phyloP scores from a whole-genome alignment of 2,329 filamentous ascomycete species.

The Pseudogymnoascus pannorum region DNA sequence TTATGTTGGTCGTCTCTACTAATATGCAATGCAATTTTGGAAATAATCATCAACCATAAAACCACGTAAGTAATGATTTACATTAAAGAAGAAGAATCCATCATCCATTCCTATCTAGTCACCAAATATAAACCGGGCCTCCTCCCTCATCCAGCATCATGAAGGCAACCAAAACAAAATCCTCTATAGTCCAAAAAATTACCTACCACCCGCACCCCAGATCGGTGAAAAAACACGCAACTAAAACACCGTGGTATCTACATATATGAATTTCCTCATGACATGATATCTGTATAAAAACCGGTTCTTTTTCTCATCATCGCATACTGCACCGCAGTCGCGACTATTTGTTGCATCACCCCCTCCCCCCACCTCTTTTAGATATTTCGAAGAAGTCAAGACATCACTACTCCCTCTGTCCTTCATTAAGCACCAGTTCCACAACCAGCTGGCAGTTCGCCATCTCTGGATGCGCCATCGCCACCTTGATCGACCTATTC shows the following conservation, averaged over 20 bases:
- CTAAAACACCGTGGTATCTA: conserved; percentile 2
- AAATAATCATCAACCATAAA: neutral
- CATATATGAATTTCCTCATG: conserved; percentile 1
- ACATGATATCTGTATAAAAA: conserved; percentile 1
- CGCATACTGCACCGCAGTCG: neutral
- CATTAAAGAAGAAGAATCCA: neutral
- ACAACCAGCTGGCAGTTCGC: conserved; percentile 80
- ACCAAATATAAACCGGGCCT: neutral
- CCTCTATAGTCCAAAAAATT: conserved; percentile 6
- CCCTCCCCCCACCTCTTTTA: neutral
- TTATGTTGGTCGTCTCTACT: neutral
- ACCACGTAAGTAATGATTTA: neutral
- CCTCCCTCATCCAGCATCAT: neutral
- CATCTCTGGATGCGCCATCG: conserved; percentile 87
- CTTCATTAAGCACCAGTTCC: conserved; percentile 88
- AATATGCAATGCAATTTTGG: neutral
- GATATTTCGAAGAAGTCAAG: neutral
- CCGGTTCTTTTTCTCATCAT: neutral
- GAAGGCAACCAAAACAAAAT: conserved; percentile 5
- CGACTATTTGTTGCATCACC: neutral
- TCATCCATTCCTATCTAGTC: conserved; percentile 1
- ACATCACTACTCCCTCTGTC: conserved; percentile 42
- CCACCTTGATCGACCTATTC: conserved; percentile 77
- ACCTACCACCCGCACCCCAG: neutral
- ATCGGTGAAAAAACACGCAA: neutral